phyloP scores from a whole-genome alignment of 1,284 basidiomycete genomes.

The Sutorius eximius region DNA sequence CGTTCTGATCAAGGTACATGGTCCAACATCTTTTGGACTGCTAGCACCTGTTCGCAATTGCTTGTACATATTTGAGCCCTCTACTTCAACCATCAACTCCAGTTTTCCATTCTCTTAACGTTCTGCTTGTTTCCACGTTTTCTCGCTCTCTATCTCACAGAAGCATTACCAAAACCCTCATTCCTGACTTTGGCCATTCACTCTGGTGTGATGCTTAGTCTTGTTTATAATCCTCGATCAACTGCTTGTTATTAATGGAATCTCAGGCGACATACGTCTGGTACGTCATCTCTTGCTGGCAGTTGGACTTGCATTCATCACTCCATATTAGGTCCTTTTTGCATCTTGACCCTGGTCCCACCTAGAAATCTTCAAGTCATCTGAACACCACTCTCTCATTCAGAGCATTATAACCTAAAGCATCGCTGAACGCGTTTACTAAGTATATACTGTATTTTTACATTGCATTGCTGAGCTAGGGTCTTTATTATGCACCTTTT shows the following conservation, averaged over 20 bases:
- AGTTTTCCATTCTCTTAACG: not conserved
- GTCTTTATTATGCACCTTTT: not conserved
- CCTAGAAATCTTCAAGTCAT: not conserved
- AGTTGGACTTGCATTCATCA: not conserved
- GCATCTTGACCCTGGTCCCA: not conserved
- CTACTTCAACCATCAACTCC: not conserved
- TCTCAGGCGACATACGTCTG: not conserved
- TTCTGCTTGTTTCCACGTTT: not conserved
- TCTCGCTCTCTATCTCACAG: not conserved
- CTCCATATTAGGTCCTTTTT: not conserved
- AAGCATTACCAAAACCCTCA: not conserved
- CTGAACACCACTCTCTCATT: not conserved
- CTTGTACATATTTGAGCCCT: slow-evolving; percentile 9
- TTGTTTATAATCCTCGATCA: not conserved
- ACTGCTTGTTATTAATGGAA: slow-evolving; percentile 5
- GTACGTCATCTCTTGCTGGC: slow-evolving; percentile 11
- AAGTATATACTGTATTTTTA: slow-evolving; percentile 8
- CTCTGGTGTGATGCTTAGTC: not conserved
- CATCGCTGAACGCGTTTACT: slow-evolving; percentile 10
- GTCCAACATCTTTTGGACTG: not conserved
- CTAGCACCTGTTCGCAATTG: not conserved
- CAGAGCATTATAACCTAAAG: slow-evolving; percentile 8
- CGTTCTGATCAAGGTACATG: not conserved
- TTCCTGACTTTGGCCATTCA: not conserved
- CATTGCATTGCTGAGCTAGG: slow-evolving; percentile 4